Evolutionary conservation across 2,329 filamentous ascomycete genomes (phyloP).

Genomic region (Coniochaeta hoffmannii): DNA sequence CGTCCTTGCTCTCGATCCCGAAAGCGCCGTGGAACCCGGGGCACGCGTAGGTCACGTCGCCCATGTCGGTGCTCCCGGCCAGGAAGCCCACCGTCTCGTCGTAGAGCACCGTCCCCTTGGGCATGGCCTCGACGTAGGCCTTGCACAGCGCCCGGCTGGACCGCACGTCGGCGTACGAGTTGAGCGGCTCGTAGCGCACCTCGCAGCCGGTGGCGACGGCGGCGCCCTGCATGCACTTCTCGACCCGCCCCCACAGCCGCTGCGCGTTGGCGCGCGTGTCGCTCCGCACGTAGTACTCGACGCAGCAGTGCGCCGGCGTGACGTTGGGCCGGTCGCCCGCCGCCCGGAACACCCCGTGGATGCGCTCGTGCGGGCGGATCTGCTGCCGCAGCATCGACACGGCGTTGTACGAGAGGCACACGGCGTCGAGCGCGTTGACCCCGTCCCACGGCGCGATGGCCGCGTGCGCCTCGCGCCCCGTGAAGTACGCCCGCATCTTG

Average conservation of each 20-base stretch:
- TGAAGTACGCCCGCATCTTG: constrained; percentile 30
- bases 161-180: constrained; percentile 23
- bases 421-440: constrained; percentile 41
- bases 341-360: constrained; percentile 40
- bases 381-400: constrained; percentile 42
- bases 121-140: constrained; percentile 22
- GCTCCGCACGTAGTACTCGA: constrained; percentile 36
- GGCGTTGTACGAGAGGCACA: constrained; percentile 31
- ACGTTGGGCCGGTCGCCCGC: constrained; percentile 27
- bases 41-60: constrained; percentile 35
- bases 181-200: constrained; percentile 19
- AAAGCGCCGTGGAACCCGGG: constrained; percentile 36
- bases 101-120: constrained; percentile 20
- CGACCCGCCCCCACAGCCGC: constrained; percentile 20
- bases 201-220: constrained; percentile 27
- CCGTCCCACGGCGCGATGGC: constrained; percentile 41
- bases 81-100: constrained; percentile 20
- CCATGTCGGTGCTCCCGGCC: constrained; percentile 28
- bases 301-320: constrained; percentile 28
- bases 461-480: constrained; percentile 37
- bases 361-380: constrained; percentile 35
- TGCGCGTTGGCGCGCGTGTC: constrained; percentile 27
- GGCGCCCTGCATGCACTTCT: constrained; percentile 25
- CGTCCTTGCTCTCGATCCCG: constrained; percentile 25
- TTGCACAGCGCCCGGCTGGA: constrained; percentile 14